phyloP scores from a whole-genome alignment of 805 yeast genomes.

The Martiniozyma abietophila region DNA sequence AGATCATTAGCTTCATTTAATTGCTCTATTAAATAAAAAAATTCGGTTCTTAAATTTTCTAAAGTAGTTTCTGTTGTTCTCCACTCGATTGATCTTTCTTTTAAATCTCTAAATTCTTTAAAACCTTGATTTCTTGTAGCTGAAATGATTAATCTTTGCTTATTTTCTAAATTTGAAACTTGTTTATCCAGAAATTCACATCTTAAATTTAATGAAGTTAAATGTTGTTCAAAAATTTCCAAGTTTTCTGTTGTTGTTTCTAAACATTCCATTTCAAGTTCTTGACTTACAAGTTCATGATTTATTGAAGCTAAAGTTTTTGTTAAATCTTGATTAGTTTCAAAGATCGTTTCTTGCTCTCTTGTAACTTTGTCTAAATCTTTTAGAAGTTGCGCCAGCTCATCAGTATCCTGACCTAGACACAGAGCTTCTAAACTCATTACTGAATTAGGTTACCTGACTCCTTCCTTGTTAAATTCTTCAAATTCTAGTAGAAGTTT shows the following conservation, averaged over 20 bases:
- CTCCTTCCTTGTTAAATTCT: too few relatives aligned
- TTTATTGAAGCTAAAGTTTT: background rate
- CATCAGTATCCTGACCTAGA: too few relatives aligned
- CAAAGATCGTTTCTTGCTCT: too few relatives aligned
- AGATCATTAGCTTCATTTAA: conserved; percentile 16
- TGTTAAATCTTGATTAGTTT: too few relatives aligned
- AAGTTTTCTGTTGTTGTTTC: conserved; percentile 20
- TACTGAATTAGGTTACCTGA: too few relatives aligned
- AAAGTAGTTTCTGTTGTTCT: conserved; percentile 37
- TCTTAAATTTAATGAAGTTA: conserved; percentile 24
- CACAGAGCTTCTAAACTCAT: too few relatives aligned
- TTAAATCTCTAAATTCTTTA: conserved; percentile 16
- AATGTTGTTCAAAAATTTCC: conserved; percentile 22
- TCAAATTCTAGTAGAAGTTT: too few relatives aligned
- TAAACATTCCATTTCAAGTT: conserved; percentile 15
- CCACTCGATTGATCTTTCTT: conserved; percentile 29
- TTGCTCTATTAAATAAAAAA: conserved; percentile 26
- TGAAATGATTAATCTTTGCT: conserved; percentile 10
- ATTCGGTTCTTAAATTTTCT: conserved; percentile 35
- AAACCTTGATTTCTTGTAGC: conserved; percentile 17
- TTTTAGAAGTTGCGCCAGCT: too few relatives aligned
- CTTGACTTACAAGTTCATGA: background rate
- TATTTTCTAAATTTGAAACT: conserved; percentile 20
- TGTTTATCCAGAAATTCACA: conserved; percentile 29
- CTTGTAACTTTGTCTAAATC: too few relatives aligned